Conservation (phyloP, 345 rosid species). For the Eucalyptus sideroxylon region DNA sequence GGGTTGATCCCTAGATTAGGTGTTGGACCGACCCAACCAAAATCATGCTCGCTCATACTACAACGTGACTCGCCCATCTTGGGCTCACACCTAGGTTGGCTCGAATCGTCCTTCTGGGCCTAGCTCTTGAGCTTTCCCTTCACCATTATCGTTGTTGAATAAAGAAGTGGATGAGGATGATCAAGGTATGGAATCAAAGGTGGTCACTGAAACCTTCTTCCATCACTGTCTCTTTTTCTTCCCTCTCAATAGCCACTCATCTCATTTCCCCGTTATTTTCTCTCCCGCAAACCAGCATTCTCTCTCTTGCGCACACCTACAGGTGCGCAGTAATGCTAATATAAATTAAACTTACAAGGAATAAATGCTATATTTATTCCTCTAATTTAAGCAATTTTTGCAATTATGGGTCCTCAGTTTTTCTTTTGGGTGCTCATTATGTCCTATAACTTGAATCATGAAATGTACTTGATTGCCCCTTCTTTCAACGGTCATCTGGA, state of each 20-base stretch:
- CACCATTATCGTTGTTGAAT: not conserved
- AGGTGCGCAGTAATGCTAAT: not conserved
- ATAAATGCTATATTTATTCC: not conserved
- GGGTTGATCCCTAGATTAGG: no score
- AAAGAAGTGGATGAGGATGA: not conserved
- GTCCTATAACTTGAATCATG: not conserved
- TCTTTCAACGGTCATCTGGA: not conserved
- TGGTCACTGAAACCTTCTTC: not conserved
- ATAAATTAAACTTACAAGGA: not conserved
- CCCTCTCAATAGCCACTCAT: not conserved
- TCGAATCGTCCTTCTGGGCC: not conserved
- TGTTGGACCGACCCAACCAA: rapidly evolving
- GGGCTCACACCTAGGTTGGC: not conserved
- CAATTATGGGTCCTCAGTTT: not conserved
- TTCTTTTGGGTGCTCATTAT: not conserved
- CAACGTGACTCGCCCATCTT: not conserved
- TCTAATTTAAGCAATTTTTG: not conserved
- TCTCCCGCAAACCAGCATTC: not conserved
- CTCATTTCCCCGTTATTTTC: not conserved
- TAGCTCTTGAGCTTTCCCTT: not conserved
- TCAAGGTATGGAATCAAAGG: rapidly evolving
- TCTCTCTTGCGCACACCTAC: not conserved
- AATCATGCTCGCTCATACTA: no score
- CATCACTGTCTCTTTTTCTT: not conserved
- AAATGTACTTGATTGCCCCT: not conserved